Evolutionary conservation across 2,329 filamentous ascomycete genomes (phyloP), one percentile per base, ranked within the genome.

Genomic region (Clarireedia monteithiana): DNA sequence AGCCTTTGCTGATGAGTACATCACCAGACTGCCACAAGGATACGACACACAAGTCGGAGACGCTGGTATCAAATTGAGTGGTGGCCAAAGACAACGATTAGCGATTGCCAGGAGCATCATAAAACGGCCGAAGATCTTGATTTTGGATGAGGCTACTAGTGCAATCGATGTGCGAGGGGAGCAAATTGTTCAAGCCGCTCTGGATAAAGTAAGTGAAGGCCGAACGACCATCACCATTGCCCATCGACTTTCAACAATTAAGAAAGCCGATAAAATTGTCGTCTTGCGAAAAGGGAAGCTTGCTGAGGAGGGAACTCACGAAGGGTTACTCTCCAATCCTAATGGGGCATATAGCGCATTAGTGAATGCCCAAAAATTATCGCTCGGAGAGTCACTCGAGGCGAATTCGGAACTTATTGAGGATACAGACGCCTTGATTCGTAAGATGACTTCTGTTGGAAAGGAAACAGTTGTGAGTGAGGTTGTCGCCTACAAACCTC

Each of bases 221-320:
- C 73, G 82, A 2, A 96, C 92, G 0, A 96, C 91, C 1, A 95
- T 96, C 63, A 88, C 90, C 4, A 96, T 96, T 69, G 91, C 91
- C 48, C 92, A 97, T 72, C 85, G 91, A 62, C 77, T 97, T 9
- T 95, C 90, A 1, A 97, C 92, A 72, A 77, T 90, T 63, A 85
- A 84, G 67, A 82, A 86, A 60, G 89, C 89, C 2, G 85, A 95
- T 65, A 81, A 83, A 38, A 94, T 95, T 54, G 75, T 91, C 6
- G 89, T 95, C 1, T 70, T 95, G 50, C 78, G 87, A 58, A 81
- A 85, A 58, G 89, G 90, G 17, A 77, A 79, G 53, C 80, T 90
- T 0, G 77, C 86, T 6, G 89, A 95, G 68, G 75, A 84, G 63
- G 90, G 90, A 0, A 89, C 80, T 0, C 90, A 95, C 61, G 81